These are phyloP conservation scores for Colletotrichum tabaci DNA, from an alignment of 2,329 filamentous ascomycete species.

Conservation along the genomic window DNA sequence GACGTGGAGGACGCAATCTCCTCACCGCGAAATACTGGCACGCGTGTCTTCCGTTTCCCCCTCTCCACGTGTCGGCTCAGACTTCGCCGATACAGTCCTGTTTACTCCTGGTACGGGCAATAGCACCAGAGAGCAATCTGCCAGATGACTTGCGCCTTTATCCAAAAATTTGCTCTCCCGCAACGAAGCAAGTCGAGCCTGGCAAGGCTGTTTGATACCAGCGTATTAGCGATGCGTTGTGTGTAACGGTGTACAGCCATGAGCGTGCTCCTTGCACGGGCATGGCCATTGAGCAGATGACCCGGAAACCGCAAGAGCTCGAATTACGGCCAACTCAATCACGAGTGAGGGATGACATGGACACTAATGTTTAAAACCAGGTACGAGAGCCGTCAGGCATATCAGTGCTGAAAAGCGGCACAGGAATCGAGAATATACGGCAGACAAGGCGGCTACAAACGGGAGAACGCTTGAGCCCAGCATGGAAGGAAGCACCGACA, in stretches of 20 bases:
- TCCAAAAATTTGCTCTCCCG: neutral
- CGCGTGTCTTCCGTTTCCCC: no score
- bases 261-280: neutral
- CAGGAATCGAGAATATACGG: neutral
- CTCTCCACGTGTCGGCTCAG: no score
- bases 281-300: neutral
- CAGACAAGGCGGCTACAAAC: neutral
- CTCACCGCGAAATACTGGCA: no score
- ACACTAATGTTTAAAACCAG: neutral
- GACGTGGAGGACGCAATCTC: no score
- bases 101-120: neutral
- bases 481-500: neutral
- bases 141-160: neutral
- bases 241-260: neutral
- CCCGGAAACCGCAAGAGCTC: neutral
- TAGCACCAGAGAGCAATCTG: no score
- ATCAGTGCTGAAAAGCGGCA: neutral
- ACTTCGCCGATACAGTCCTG: neutral
- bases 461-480: constrained; percentile 4
- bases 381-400: neutral
- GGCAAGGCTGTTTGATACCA: neutral
- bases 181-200: neutral
- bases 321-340: neutral
- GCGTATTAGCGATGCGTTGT: neutral
- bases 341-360: neutral